Evolutionary conservation across 768 basidiomycete species (phyloP).

Genomic region (Boletus edulis): DNA sequence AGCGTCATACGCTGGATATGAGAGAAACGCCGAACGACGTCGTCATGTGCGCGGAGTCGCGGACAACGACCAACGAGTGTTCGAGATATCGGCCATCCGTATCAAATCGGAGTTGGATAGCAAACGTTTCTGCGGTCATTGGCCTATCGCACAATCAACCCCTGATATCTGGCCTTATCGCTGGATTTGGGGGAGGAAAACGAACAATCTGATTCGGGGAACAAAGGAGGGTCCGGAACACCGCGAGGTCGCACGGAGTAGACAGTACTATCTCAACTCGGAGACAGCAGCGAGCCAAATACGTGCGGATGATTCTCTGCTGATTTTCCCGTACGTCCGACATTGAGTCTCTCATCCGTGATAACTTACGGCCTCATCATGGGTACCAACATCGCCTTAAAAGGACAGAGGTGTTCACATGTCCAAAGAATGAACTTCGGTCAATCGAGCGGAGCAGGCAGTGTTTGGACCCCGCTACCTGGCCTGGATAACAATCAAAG

Average conservation of each 20-base stretch:
- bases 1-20: neutral
- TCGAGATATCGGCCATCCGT: constrained; percentile 9
- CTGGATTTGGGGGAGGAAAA: constrained; percentile 1
- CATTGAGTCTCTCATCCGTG: constrained; percentile 1
- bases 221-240: constrained; percentile 1
- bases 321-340: constrained; percentile 1
- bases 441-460: neutral
- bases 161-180: neutral
- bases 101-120: constrained; percentile 14
- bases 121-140: neutral
- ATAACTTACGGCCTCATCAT: constrained; percentile 12
- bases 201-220: constrained; percentile 5
- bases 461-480: neutral
- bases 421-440: neutral
- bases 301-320: constrained; percentile 11
- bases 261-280: neutral
- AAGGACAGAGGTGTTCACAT: constrained; percentile 12
- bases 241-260: constrained; percentile 9
- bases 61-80: neutral
- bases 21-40: constrained; percentile 12
- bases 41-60: constrained; percentile 11
- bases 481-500: neutral
- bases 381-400: constrained; percentile 9
- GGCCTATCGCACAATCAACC: constrained; percentile 4
- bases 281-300: constrained; percentile 9